A percentile compares a stretch with the other conserved stretches of the same genome.
phyloP scores from a whole-genome alignment of 768 basidiomycete species.

The Imleria badia region DNA sequence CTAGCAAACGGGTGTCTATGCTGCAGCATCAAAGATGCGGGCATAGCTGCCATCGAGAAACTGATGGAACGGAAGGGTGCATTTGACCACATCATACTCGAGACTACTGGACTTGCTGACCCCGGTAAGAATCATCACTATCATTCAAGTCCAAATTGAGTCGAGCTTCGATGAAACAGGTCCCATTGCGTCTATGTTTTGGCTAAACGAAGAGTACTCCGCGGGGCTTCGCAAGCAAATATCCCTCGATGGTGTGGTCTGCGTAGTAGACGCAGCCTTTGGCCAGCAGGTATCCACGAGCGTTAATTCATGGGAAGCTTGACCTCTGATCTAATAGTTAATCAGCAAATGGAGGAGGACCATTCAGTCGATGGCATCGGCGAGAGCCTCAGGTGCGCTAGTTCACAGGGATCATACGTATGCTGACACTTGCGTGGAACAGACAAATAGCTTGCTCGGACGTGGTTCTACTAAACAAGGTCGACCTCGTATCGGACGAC shows the following conservation, averaged over 20 bases:
- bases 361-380: slow-evolving; percentile 62
- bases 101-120: slow-evolving; percentile 95
- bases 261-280: slow-evolving; percentile 89
- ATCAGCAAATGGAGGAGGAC: slow-evolving; percentile 86
- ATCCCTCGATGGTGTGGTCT: slow-evolving; percentile 83
- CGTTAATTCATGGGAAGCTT: slow-evolving; percentile 33
- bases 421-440: slow-evolving; percentile 4
- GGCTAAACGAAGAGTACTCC: slow-evolving; percentile 83
- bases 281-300: slow-evolving; percentile 50
- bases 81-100: slow-evolving; percentile 94
- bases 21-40: slow-evolving; percentile 94
- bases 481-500: slow-evolving; percentile 61
- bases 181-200: slow-evolving; percentile 86
- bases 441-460: slow-evolving; percentile 96
- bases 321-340: background rate
- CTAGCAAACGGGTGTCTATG: slow-evolving; percentile 97
- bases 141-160: background rate
- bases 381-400: slow-evolving; percentile 73
- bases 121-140: slow-evolving; percentile 55
- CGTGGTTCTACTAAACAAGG: slow-evolving; percentile 90
- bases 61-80: slow-evolving; percentile 82
- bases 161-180: slow-evolving; percentile 39
- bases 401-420: background rate
- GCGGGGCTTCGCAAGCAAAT: slow-evolving; percentile 69
- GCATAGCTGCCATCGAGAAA: slow-evolving; percentile 91